Percentiles rank a stretch among this genome's conserved stretches.
Conservation (phyloP, 768 basidiomycete species). For the Boletales sp. region DNA sequence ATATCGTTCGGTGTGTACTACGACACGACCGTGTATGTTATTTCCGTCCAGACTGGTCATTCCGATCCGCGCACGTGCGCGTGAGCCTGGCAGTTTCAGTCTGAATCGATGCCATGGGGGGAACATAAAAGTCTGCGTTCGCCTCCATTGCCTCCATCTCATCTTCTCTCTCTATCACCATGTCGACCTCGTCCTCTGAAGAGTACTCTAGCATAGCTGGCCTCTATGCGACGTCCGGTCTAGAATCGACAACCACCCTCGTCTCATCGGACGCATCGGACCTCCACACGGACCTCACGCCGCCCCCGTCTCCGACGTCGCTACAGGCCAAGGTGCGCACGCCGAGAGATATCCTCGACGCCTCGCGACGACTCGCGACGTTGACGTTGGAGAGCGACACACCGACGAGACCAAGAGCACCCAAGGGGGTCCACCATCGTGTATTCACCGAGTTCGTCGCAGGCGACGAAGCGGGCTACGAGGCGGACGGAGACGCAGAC, state of each 20-base stretch:
- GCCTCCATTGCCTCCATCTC: neutral
- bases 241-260: constrained; percentile 11
- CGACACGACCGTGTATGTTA: neutral
- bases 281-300: constrained; percentile 17
- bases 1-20: too few relatives aligned
- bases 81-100: constrained; percentile 9
- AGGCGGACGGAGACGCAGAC: constrained; percentile 12
- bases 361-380: constrained; percentile 11
- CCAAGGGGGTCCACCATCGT: neutral
- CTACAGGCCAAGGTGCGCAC: constrained; percentile 6
- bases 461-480: constrained; percentile 24
- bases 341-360: constrained; percentile 9
- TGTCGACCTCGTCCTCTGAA: constrained; percentile 12
- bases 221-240: neutral
- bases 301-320: constrained; percentile 15
- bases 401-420: neutral
- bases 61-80: neutral
- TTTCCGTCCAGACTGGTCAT: constrained; percentile 3
- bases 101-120: constrained; percentile 1
- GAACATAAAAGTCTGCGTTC: constrained; percentile 2
- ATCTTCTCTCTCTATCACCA: neutral
- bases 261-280: constrained; percentile 16
- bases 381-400: neutral
- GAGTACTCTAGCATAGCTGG: constrained; percentile 2
- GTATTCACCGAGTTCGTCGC: neutral